These are phyloP conservation scores for Hirsutella minnesotensis DNA, from an alignment of 2,329 filamentous ascomycete genomes.

Conservation along the genomic window DNA sequence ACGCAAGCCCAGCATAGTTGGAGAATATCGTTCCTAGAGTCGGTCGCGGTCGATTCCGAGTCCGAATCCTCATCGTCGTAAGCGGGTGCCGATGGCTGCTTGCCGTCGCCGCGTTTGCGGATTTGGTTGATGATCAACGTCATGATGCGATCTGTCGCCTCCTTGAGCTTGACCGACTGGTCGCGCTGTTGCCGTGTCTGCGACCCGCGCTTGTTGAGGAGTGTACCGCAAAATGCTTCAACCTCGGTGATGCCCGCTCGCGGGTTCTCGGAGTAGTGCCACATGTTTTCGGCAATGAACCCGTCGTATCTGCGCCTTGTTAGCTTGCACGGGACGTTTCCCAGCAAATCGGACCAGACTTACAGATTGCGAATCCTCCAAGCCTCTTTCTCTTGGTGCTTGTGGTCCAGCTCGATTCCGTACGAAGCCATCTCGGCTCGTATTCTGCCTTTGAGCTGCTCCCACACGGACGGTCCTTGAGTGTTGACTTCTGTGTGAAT, in stretches of 20 bases:
- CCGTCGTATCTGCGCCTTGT: conserved; percentile 30
- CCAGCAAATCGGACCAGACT: conserved; percentile 15
- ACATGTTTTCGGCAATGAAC: conserved; percentile 26
- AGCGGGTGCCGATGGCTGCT: neutral
- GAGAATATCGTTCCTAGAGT: conserved; percentile 14
- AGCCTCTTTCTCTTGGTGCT: conserved; percentile 22
- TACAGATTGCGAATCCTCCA: conserved; percentile 34
- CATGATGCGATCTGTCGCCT: conserved; percentile 36
- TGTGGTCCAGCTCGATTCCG: conserved; percentile 20
- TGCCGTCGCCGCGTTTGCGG: conserved; percentile 5
- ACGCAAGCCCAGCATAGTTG: conserved; percentile 24
- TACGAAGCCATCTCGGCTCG: conserved; percentile 8
- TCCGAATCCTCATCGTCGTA: conserved; percentile 4
- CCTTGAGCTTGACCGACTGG: conserved; percentile 36
- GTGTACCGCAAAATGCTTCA: conserved; percentile 43
- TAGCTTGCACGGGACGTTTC: conserved; percentile 18
- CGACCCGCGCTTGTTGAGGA: conserved; percentile 36
- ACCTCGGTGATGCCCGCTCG: conserved; percentile 32
- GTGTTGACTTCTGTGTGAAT: conserved; percentile 21
- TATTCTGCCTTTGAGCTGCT: conserved; percentile 21
- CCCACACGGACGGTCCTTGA: conserved; percentile 28
- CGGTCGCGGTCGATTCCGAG: neutral
- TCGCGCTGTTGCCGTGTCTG: conserved; percentile 41
- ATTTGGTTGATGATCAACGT: conserved; percentile 26
- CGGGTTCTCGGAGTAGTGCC: conserved; percentile 33